Evolutionary conservation across 495 filamentous ascomycete genomes (phyloP).

Genomic region (Penicillium verhagenii): DNA sequence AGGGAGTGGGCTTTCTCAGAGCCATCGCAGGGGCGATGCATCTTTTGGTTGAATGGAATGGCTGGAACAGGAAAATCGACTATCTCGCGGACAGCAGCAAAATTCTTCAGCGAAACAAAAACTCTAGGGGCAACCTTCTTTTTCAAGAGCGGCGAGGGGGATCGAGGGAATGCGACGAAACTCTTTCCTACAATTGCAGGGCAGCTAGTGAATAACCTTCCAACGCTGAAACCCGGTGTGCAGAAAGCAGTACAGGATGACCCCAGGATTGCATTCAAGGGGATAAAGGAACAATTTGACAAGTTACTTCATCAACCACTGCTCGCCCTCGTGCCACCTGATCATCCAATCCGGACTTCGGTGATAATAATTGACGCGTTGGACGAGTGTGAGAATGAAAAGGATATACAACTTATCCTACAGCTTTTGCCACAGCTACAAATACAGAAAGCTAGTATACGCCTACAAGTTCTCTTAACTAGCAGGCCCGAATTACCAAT

Average conservation of each 20-base stretch:
- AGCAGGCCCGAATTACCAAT: not conserved
- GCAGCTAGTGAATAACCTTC: not conserved
- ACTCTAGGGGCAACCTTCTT: not conserved
- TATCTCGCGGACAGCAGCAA: not conserved
- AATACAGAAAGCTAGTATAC: not conserved
- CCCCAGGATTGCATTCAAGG: not conserved
- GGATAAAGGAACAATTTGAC: not conserved
- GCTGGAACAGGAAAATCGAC: conserved; percentile 5
- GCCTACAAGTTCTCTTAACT: not conserved
- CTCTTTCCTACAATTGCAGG: not conserved
- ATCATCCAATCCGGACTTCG: no score
- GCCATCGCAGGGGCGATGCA: not conserved
- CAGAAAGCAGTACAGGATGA: no score
- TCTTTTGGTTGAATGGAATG: conserved; percentile 1
- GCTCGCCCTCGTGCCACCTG: not conserved
- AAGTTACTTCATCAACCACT: not conserved
- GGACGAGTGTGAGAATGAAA: not conserved
- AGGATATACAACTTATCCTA: not conserved
- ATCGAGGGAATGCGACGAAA: not conserved
- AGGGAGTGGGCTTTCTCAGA: not conserved
- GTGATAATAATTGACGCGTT: not conserved
- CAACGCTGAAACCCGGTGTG: not conserved
- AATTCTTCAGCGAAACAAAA: not conserved
- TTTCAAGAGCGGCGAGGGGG: conserved; percentile 2
- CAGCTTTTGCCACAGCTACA: not conserved